Base-by-base conservation (phyloP, 106 monocot genomes). In the Platanthera zijinensis region DNA sequence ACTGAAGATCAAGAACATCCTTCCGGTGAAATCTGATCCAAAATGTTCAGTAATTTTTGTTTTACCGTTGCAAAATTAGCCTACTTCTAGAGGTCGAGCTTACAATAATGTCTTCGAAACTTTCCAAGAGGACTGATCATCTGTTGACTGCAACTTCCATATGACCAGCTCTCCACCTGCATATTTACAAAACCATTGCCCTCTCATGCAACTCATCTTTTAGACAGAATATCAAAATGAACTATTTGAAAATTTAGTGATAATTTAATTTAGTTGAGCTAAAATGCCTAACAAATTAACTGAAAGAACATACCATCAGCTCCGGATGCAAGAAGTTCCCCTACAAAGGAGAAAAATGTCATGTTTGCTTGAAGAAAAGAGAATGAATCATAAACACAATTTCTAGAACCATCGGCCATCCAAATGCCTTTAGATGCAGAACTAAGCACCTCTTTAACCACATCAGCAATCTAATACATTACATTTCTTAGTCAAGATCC, bases 1-100 rank as follows among this genome's bases (percentile, higher is more conserved):
- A 95, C 57, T 95, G 81, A 50, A 95, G 84, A 76, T 95, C 95
- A 76, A 95, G 90, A 78, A 95, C 89, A 80, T 95, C 95, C 83
- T 95, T 95, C 75, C 84, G 89, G 79, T 95, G 95, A 86, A 85
- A 89, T 73, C 94, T 94, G 82, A 69, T 64, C 48, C 30, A 70
- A 10, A 76, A 51, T 69, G 11, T 21, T 10, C 50, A 74, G 54
- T 66, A 62, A 18, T 47, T 17, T 51, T 13, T 67, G 30, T 5
- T 25, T 28, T 67, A 67, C 12, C 32, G 30, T 30, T 39, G 32
- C 25, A 67, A 67, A 28, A 67, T 67, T 39, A 67, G 11, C 32
- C 67, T 32, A 67, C 25, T 32, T 46, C 46, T 15, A 51, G 6
- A 12, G 49, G 10, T 7, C 57, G 46, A 76, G 64, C 89, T 81